Evolutionary conservation across 345 rosid species (phyloP).

Genomic region (Aurinia saxatilis): DNA sequence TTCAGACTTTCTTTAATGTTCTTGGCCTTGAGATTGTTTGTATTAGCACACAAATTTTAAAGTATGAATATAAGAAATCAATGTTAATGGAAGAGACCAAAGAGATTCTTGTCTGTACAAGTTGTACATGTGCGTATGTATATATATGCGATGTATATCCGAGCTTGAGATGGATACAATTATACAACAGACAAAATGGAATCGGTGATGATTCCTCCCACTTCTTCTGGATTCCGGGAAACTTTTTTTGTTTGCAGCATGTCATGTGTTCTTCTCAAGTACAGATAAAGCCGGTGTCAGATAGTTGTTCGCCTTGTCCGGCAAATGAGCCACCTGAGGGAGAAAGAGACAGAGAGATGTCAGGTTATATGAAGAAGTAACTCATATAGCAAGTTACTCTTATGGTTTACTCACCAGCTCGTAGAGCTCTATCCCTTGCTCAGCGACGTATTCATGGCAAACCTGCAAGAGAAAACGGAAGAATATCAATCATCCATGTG

Average conservation of each 20-base stretch:
- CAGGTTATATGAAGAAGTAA: slow-evolving; percentile 1
- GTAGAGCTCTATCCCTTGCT: slow-evolving; percentile 81
- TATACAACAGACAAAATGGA: background rate
- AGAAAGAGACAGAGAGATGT: background rate
- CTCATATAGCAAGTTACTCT: background rate
- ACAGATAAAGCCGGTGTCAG: slow-evolving; percentile 84
- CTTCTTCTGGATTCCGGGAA: background rate
- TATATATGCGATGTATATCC: background rate
- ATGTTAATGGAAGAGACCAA: slow-evolving; percentile 4
- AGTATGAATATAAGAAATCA: slow-evolving; percentile 5
- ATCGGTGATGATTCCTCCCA: background rate
- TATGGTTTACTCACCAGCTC: slow-evolving; percentile 54
- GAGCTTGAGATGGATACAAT: slow-evolving; percentile 6
- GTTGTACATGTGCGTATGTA: slow-evolving; percentile 20
- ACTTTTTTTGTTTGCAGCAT: background rate
- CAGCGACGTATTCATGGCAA: slow-evolving; percentile 81
- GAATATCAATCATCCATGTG: slow-evolving; percentile 1
- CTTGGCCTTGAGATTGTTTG: background rate
- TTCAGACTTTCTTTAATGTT: background rate
- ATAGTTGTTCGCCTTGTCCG: slow-evolving; percentile 95
- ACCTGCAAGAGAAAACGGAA: slow-evolving; percentile 44
- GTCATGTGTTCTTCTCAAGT: slow-evolving; percentile 83
- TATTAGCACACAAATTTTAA: background rate
- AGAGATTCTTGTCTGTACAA: slow-evolving; percentile 19
- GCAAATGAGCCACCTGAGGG: slow-evolving; percentile 86